Evolutionary conservation across 768 basidiomycete species (phyloP).

Genomic region (Megacollybia marginata): DNA sequence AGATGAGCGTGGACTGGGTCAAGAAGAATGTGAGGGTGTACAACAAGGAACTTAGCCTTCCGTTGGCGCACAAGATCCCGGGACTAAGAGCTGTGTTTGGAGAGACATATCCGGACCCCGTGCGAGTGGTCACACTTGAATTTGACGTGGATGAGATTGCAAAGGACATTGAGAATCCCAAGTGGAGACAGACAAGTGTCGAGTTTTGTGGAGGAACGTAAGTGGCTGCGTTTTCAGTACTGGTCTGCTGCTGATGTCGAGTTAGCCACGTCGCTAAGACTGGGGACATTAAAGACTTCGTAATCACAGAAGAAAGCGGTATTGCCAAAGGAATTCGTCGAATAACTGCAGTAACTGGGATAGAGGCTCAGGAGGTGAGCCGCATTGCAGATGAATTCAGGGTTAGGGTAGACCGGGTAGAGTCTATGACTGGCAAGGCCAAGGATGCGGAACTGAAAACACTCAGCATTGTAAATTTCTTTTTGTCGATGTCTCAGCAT

Average conservation of each 20-base stretch:
- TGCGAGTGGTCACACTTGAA: conserved; percentile 89
- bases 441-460: conserved; percentile 87
- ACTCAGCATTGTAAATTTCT: conserved; percentile 54
- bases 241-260: conserved; percentile 1
- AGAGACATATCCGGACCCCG: conserved; percentile 96
- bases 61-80: conserved; percentile 78
- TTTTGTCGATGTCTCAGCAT: neutral
- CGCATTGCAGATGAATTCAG: conserved; percentile 59
- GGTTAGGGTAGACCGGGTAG: conserved; percentile 54
- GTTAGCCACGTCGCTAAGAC: conserved; percentile 89
- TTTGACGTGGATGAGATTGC: conserved; percentile 82
- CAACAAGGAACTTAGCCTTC: conserved; percentile 77
- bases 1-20: conserved; percentile 84
- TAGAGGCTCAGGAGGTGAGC: conserved; percentile 81
- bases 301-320: conserved; percentile 91
- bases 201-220: conserved; percentile 99
- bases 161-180: conserved; percentile 78
- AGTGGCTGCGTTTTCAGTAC: conserved; percentile 24
- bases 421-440: conserved; percentile 57
- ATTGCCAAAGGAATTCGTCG: conserved; percentile 98
- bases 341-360: conserved; percentile 89
- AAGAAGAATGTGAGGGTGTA: conserved; percentile 82
- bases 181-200: conserved; percentile 86
- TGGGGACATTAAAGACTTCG: conserved; percentile 94
- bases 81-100: conserved; percentile 96